phyloP scores from a whole-genome alignment of 164 flowering plant genomes.

The Vitis rupestris region DNA sequence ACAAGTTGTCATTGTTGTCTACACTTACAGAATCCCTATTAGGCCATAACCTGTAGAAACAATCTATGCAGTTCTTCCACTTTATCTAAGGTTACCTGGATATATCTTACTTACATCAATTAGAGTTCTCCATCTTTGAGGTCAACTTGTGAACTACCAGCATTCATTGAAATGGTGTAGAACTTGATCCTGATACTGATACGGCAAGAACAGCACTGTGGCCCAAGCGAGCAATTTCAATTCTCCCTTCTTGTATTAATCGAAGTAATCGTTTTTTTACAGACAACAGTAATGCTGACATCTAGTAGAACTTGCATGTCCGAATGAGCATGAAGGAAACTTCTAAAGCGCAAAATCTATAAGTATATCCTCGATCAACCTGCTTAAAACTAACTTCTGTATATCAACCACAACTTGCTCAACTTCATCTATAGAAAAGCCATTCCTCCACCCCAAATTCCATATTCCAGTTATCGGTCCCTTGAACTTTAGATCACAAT shows the following conservation, averaged over 20 bases:
- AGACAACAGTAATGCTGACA: too few relatives aligned
- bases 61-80: too few relatives aligned
- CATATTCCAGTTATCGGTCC: conserved; percentile 44
- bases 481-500: conserved; percentile 49
- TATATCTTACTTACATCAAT: too few relatives aligned
- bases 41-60: too few relatives aligned
- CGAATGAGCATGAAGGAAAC: background rate
- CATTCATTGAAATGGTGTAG: too few relatives aligned
- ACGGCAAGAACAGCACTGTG: background rate
- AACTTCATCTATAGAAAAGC: conserved; percentile 41
- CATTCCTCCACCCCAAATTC: conserved; percentile 64
- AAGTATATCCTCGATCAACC: conserved; percentile 53
- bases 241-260: background rate
- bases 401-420: conserved; percentile 41
- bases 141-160: too few relatives aligned
- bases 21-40: too few relatives aligned
- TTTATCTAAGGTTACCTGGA: too few relatives aligned
- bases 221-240: background rate
- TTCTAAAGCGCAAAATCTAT: conserved; percentile 20
- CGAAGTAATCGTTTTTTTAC: background rate
- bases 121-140: too few relatives aligned
- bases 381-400: conserved; percentile 48
- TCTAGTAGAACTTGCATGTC: background rate
- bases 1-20: too few relatives aligned
- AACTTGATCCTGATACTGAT: too few relatives aligned